Evolutionary conservation across 2,329 filamentous ascomycete species (phyloP).

Genomic region (Endocalyx cinctus): DNA sequence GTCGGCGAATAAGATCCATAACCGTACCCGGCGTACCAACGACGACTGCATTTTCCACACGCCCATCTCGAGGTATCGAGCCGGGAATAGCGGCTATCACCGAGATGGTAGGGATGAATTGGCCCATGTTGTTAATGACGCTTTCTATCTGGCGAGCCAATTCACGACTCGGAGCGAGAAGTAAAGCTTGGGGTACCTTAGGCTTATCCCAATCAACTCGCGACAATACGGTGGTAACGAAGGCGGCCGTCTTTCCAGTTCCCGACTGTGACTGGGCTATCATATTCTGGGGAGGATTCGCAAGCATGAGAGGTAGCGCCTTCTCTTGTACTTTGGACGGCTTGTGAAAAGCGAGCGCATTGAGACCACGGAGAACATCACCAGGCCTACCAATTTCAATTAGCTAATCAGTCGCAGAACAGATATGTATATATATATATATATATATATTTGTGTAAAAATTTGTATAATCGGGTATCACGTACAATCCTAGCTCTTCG

Average conservation of each 20-base stretch:
- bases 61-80: constrained; percentile 61
- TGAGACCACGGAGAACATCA: constrained; percentile 66
- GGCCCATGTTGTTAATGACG: constrained; percentile 78
- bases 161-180: constrained; percentile 89
- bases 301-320: constrained; percentile 82
- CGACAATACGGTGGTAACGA: constrained; percentile 85
- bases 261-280: constrained; percentile 99
- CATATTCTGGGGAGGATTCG: constrained; percentile 85
- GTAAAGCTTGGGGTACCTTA: constrained; percentile 74
- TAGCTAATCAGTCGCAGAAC: constrained; percentile 7
- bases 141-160: constrained; percentile 89
- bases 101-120: constrained; percentile 71
- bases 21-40: constrained; percentile 94
- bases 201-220: constrained; percentile 71
- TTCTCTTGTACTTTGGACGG: constrained; percentile 98
- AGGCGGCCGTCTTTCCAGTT: constrained; percentile 96
- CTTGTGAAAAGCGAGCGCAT: constrained; percentile 82
- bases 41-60: constrained; percentile 71
- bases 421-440: too few relatives aligned
- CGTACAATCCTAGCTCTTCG: constrained; percentile 79
- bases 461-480: constrained; percentile 18
- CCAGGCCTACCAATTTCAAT: constrained; percentile 11
- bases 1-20: constrained; percentile 76
- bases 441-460: too few relatives aligned
- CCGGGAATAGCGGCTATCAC: constrained; percentile 83